Evolutionary conservation across 805 yeast species (phyloP), one percentile per base, ranked within the genome.

Genomic region (Tetrapisispora namnaoensis): DNA sequence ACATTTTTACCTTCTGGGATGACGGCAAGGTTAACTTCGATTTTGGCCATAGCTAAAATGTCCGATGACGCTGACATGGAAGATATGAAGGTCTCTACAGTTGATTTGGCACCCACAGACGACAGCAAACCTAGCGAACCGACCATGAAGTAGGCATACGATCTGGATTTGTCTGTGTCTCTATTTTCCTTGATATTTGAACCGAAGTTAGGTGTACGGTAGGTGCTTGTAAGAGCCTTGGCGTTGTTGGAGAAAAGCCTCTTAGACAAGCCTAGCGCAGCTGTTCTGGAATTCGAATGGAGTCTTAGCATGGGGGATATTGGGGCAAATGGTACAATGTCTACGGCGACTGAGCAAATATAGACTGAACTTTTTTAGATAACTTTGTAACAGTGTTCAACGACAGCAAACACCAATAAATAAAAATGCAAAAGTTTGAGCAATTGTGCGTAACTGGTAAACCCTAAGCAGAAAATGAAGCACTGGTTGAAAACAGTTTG

Each of bases 11-110:
- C 98, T 70, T 83, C 88, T 63, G 99, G 99, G 57, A 93, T 88
- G 55, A 87, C 85, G 50, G 83, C 80, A 63, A 93, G 82, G 69
- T 86, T 90, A 60, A 93, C 96, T 77, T 93, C 99, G 63, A 91
- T 96, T 77, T 93, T 93, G 62, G 99, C 99, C 95, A 93, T 83
- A 53, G 99, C 99, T 74, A 93, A 80, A 52, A 93, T 95, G 77
- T 93, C 99, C 56, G 97, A 96, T 53, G 99, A 90, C 35, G 99
- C 99, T 58, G 96, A 80, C 95, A 90, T 83, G 57, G 97, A 79
- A 52, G 86, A 76, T 61, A 93, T 77, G 76, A 93, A 93, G 35
- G 91, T 78, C 75, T 91, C 95, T 47, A 90, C 97, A 44, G 97
- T 89, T 46, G 95, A 86, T 72, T 90, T 87, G 66, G 96, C 97